Percentiles rank a stretch among this genome's conserved stretches.
phyloP scores from a whole-genome alignment of 164 flowering plant genomes.

The Macadamia tetraphylla region DNA sequence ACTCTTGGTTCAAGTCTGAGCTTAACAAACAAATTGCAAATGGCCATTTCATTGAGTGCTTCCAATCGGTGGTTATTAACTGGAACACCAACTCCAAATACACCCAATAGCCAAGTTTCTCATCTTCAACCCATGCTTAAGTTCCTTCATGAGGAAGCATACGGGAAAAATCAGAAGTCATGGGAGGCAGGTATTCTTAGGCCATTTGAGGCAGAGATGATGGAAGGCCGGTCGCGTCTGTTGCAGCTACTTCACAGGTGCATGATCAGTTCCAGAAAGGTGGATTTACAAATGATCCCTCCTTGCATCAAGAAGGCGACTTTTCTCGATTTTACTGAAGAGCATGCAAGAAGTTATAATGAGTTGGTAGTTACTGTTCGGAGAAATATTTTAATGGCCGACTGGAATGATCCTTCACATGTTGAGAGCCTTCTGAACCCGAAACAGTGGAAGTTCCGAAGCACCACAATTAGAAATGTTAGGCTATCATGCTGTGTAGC shows the following conservation, averaged over 20 bases:
- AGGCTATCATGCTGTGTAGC: slow-evolving; percentile 96
- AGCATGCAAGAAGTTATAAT: slow-evolving; percentile 88
- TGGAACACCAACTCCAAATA: slow-evolving; percentile 95
- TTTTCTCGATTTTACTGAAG: slow-evolving; percentile 60
- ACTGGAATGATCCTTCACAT: slow-evolving; percentile 98
- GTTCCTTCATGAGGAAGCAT: slow-evolving; percentile 86
- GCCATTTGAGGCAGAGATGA: slow-evolving; percentile 94
- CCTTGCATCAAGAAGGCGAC: slow-evolving; percentile 85
- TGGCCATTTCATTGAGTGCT: slow-evolving; percentile 75
- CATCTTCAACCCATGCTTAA: slow-evolving; percentile 84
- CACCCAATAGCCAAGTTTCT: slow-evolving; percentile 87
- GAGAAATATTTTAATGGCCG: slow-evolving; percentile 90
- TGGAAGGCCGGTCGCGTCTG: slow-evolving; percentile 76
- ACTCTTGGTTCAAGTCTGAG: slow-evolving; percentile 90
- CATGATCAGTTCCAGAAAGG: slow-evolving; percentile 96
- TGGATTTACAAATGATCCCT: slow-evolving; percentile 72
- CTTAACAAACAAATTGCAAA: slow-evolving; percentile 89
- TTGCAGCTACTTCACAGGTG: slow-evolving; percentile 69
- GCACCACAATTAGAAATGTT: slow-evolving; percentile 69
- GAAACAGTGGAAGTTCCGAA: slow-evolving; percentile 93
- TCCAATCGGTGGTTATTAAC: slow-evolving; percentile 85
- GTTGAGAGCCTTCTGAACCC: slow-evolving; percentile 91
- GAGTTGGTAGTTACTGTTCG: slow-evolving; percentile 89
- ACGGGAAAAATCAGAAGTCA: slow-evolving; percentile 69
- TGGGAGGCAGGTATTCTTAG: slow-evolving; percentile 90